These are phyloP conservation scores for Rhexocercosporidium sp. DNA, from an alignment of 2,329 filamentous ascomycete species.

Conservation along the genomic window DNA sequence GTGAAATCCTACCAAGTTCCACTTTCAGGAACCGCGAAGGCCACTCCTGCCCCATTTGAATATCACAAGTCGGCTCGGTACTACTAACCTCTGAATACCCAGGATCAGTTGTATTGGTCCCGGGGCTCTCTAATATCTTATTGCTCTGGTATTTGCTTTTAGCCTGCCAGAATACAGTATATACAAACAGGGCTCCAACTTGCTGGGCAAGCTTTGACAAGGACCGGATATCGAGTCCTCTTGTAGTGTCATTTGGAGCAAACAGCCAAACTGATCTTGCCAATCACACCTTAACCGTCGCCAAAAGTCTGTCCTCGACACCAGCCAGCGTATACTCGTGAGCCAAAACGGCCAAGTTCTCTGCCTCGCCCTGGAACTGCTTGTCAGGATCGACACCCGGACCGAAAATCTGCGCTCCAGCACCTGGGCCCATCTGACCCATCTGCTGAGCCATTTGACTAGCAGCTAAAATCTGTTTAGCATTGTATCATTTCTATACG, in stretches of 20 bases:
- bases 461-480: slow-evolving; percentile 66
- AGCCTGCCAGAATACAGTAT: background rate
- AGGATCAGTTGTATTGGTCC: too few species aligned
- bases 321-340: slow-evolving; percentile 91
- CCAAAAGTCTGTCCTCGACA: slow-evolving; percentile 83
- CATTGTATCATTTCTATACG: background rate
- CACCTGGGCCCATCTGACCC: slow-evolving; percentile 72
- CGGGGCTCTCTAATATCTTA: too few species aligned
- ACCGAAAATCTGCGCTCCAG: slow-evolving; percentile 75
- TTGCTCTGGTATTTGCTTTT: background rate
- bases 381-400: slow-evolving; percentile 96
- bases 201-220: background rate
- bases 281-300: slow-evolving; percentile 42
- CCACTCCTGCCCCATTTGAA: background rate
- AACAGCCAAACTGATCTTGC: background rate
- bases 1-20: too few species aligned
- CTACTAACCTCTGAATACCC: too few species aligned
- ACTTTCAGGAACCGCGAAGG: background rate
- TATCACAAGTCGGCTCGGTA: too few species aligned
- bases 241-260: background rate
- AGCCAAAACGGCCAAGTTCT: slow-evolving; percentile 94
- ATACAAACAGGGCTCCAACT: background rate
- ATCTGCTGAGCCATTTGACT: slow-evolving; percentile 89
- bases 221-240: background rate
- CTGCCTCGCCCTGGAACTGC: slow-evolving; percentile 88